These are phyloP conservation scores for Phaeosphaeria sp. DNA, from an alignment of 2,329 filamentous ascomycete genomes.

Conservation along the genomic window DNA sequence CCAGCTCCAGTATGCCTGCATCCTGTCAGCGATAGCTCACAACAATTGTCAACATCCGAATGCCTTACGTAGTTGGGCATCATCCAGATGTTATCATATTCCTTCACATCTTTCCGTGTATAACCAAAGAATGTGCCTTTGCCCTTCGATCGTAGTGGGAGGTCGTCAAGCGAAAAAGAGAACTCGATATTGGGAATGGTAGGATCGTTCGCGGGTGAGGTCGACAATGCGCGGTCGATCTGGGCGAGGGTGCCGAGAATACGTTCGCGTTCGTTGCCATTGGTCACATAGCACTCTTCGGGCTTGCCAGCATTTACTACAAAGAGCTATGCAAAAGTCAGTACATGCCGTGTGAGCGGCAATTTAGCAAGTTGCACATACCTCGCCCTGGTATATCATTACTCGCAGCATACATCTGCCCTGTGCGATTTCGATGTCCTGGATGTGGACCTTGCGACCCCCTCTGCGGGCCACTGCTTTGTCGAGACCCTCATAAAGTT, in stretches of 20 bases:
- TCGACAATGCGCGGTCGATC: constrained; percentile 40
- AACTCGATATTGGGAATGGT: constrained; percentile 42
- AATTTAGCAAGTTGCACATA: constrained; percentile 12
- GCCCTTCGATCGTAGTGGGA: constrained; percentile 37
- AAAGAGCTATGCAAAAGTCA: constrained; percentile 32
- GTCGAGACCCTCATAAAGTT: constrained; percentile 39
- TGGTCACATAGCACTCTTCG: constrained; percentile 41
- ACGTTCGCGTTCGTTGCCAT: constrained; percentile 44
- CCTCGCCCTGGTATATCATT: constrained; percentile 40
- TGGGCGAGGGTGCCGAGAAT: constrained; percentile 44
- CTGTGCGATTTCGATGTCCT: constrained; percentile 38
- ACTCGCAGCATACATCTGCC: constrained; percentile 43
- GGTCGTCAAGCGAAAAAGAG: constrained; percentile 40
- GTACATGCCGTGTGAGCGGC: neutral
- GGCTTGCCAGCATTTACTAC: constrained; percentile 39
- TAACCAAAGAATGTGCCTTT: constrained; percentile 39
- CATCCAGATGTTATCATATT: constrained; percentile 43
- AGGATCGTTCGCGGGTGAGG: constrained; percentile 34
- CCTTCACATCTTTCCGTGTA: constrained; percentile 34
- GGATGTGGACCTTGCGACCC: constrained; percentile 32
- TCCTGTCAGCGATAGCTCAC: neutral
- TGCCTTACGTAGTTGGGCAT: constrained; percentile 38
- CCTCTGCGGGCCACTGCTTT: constrained; percentile 30
- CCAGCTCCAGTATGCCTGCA: constrained; percentile 41
- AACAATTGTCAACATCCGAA: neutral